These are phyloP conservation scores for Brassica rapa DNA, from an alignment of 345 rosid species.

Conservation along the genomic window DNA sequence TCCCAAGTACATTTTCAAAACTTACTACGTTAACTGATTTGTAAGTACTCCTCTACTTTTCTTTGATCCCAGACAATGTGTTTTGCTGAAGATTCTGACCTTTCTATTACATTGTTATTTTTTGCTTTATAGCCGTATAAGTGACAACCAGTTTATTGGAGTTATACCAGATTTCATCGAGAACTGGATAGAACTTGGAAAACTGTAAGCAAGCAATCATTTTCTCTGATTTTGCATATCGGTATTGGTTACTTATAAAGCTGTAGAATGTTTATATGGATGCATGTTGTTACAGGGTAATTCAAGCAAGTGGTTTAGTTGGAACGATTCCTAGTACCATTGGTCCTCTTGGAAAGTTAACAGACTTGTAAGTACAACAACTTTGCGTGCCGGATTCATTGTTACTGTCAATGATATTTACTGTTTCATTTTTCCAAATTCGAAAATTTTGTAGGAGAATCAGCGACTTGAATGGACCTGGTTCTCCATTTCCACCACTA, in stretches of 20 bases:
- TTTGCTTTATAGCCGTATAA: conserved; percentile 43
- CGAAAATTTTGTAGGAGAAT: conserved; percentile 50
- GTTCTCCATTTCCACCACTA: conserved; percentile 38
- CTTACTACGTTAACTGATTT: conserved; percentile 47
- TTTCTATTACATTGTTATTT: not conserved
- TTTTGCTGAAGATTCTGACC: not conserved
- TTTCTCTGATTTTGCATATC: not conserved
- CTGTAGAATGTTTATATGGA: not conserved
- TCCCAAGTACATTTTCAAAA: conserved; percentile 52
- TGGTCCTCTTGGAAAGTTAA: conserved; percentile 16
- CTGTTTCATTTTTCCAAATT: not conserved
- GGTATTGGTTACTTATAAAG: not conserved
- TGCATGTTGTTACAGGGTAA: conserved; percentile 35
- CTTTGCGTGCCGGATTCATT: not conserved
- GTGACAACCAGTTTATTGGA: conserved; percentile 56
- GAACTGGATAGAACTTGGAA: conserved; percentile 52
- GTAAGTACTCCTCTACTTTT: conserved; percentile 38
- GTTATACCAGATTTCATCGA: conserved; percentile 54
- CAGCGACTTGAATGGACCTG: conserved; percentile 48
- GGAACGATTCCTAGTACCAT: conserved; percentile 57
- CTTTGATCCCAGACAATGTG: not conserved
- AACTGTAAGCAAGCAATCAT: conserved; percentile 47
- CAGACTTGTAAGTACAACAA: conserved; percentile 40
- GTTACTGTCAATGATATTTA: not conserved
- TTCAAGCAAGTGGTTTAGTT: conserved; percentile 56